These are phyloP conservation scores for Anethum foeniculum DNA, from an alignment of 140 eudicot species.

Conservation along the genomic window DNA sequence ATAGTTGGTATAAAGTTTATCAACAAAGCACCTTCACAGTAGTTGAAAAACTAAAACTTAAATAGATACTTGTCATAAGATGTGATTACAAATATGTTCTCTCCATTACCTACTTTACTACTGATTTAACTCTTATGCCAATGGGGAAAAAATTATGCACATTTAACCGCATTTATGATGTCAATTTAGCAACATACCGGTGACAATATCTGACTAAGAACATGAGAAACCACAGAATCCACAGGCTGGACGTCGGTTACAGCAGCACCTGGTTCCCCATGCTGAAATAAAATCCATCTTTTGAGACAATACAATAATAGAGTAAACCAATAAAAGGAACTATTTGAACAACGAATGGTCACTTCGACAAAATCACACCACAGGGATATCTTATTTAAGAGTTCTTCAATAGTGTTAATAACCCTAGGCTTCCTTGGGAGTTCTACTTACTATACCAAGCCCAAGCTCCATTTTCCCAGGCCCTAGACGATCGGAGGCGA, in stretches of 20 bases:
- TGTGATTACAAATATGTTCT: neutral
- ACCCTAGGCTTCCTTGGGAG: neutral
- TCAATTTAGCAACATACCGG: conserved; percentile 40
- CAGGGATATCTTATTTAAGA: neutral
- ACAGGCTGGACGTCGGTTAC: conserved; percentile 87
- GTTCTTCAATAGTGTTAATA: neutral
- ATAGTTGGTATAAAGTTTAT: neutral
- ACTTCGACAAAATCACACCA: too few species aligned
- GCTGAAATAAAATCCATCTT: conserved; percentile 42
- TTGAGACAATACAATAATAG: neutral
- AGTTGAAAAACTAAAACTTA: neutral
- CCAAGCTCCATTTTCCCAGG: conserved; percentile 99
- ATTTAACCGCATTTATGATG: neutral
- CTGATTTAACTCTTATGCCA: neutral
- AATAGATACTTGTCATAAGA: neutral
- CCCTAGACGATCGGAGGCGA: conserved; percentile 81
- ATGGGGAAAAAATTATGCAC: neutral
- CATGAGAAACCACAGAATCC: conserved; percentile 85
- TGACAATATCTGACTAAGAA: conserved; percentile 74
- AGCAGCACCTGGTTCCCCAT: conserved; percentile 99
- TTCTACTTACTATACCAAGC: conserved; percentile 84
- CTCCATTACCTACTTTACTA: neutral
- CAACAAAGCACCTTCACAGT: neutral
- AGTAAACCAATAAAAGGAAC: conserved; percentile 3
- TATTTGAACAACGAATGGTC: neutral